Conservation (phyloP, 306 rosid species). For the Begonia fuchsioides region DNA sequence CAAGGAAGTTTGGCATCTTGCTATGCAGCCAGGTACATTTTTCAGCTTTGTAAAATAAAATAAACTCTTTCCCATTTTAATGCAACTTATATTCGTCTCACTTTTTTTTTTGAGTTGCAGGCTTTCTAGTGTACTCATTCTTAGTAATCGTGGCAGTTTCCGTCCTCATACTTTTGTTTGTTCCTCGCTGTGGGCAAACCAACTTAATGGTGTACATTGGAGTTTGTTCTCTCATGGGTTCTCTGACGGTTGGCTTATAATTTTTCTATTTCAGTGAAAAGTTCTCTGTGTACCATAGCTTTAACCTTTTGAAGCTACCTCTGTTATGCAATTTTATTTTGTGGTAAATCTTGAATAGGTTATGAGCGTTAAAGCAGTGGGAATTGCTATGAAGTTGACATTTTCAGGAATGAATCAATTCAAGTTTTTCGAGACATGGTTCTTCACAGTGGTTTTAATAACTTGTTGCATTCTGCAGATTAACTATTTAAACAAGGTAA, state of each 20-base stretch:
- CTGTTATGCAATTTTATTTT: constrained; percentile 1
- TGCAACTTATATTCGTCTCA: too few relatives aligned
- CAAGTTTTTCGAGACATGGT: constrained; percentile 59
- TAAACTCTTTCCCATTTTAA: too few relatives aligned
- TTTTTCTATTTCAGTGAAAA: background rate
- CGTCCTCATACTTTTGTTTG: constrained; percentile 45
- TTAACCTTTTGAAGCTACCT: too few relatives aligned
- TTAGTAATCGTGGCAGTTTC: constrained; percentile 27
- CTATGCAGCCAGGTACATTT: constrained; percentile 71
- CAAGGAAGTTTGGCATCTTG: constrained; percentile 76
- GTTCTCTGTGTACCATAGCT: too few relatives aligned
- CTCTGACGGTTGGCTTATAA: constrained; percentile 52
- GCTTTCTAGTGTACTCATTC: constrained; percentile 45
- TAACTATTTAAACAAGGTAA: constrained; percentile 86
- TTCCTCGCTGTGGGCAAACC: constrained; percentile 34
- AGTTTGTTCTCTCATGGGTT: constrained; percentile 81
- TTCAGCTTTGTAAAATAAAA: too few relatives aligned
- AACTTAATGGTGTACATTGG: constrained; percentile 65
- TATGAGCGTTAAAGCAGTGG: constrained; percentile 82
- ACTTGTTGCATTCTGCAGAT: constrained; percentile 60
- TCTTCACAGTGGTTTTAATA: constrained; percentile 32
- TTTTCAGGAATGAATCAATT: constrained; percentile 69
- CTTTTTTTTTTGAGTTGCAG: constrained; percentile 21
- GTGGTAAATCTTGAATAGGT: constrained; percentile 32
- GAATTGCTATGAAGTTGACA: constrained; percentile 73